phyloP scores from a whole-genome alignment of 1,284 basidiomycete species.

The Erythrobasidium hasegawianum region DNA sequence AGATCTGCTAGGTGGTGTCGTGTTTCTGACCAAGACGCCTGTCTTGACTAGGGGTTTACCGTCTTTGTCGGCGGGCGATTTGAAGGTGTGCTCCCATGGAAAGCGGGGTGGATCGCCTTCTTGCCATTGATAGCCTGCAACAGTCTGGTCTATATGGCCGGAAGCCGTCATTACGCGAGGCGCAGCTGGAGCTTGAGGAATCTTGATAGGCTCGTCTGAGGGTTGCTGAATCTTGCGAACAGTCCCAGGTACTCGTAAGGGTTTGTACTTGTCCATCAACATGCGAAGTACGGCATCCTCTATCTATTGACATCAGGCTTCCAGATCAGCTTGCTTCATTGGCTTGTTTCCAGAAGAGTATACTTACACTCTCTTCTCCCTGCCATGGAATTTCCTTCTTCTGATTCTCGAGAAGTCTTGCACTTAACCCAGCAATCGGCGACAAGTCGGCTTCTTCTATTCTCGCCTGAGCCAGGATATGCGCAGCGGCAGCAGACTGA shows the following conservation, averaged over 20 bases:
- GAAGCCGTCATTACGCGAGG: conserved; percentile 10
- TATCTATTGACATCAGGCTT: neutral
- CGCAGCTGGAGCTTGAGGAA: neutral
- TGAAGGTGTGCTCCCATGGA: conserved; percentile 31
- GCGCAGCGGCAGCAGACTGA: conserved; percentile 23
- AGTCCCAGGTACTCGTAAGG: conserved; percentile 54
- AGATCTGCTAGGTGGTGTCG: neutral
- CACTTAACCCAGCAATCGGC: conserved; percentile 8
- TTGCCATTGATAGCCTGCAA: conserved; percentile 19
- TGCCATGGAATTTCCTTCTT: conserved; percentile 43
- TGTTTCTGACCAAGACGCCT: conserved; percentile 2
- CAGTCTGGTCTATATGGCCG: conserved; percentile 19
- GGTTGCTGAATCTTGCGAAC: conserved; percentile 34
- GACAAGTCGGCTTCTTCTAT: conserved; percentile 34
- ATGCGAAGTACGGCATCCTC: conserved; percentile 70
- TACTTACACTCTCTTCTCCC: conserved; percentile 43
- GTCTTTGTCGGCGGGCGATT: conserved; percentile 5
- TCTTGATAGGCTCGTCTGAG: conserved; percentile 9
- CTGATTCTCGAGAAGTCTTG: conserved; percentile 10
- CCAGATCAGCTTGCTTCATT: neutral
- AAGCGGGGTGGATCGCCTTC: conserved; percentile 24
- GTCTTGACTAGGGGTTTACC: conserved; percentile 4
- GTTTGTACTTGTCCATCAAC: conserved; percentile 80
- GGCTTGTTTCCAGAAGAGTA: too few species aligned
- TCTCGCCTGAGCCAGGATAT: conserved; percentile 19